These are phyloP conservation scores for Helicostylum pulchrum DNA, from an alignment of 192 early-diverging fungal species.

Conservation along the genomic window DNA sequence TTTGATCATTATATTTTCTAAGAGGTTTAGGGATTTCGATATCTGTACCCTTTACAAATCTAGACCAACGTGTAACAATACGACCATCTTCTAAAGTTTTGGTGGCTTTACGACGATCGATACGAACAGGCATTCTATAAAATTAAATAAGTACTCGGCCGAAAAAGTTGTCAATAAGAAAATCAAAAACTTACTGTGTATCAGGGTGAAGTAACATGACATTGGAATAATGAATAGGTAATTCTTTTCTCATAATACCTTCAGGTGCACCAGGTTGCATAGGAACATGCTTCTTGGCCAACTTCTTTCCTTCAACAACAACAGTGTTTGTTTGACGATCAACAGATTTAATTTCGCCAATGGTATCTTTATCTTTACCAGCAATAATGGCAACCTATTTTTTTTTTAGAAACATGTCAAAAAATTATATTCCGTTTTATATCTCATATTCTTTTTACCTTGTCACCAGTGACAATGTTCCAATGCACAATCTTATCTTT, in stretches of 20 bases:
- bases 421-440: not conserved
- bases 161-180: not conserved
- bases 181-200: constrained; percentile 35
- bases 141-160: not conserved
- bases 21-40: constrained; percentile 37
- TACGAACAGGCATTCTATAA: constrained; percentile 24
- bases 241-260: constrained; percentile 34
- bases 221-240: constrained; percentile 47
- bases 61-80: constrained; percentile 27
- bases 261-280: constrained; percentile 36
- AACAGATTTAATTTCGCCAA: constrained; percentile 39
- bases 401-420: constrained; percentile 1
- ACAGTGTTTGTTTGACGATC: constrained; percentile 32
- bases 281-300: constrained; percentile 42
- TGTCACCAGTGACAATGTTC: constrained; percentile 39
- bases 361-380: constrained; percentile 39
- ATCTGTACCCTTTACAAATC: constrained; percentile 39
- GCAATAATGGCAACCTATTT: constrained; percentile 39
- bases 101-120: constrained; percentile 30
- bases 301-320: constrained; percentile 38
- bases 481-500: constrained; percentile 36
- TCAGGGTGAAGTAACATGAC: constrained; percentile 45
- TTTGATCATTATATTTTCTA: constrained; percentile 29
- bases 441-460: constrained; percentile 24
- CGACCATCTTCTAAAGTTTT: constrained; percentile 26